phyloP scores from a whole-genome alignment of 1,284 basidiomycete species.

The Trametes versicolor region DNA sequence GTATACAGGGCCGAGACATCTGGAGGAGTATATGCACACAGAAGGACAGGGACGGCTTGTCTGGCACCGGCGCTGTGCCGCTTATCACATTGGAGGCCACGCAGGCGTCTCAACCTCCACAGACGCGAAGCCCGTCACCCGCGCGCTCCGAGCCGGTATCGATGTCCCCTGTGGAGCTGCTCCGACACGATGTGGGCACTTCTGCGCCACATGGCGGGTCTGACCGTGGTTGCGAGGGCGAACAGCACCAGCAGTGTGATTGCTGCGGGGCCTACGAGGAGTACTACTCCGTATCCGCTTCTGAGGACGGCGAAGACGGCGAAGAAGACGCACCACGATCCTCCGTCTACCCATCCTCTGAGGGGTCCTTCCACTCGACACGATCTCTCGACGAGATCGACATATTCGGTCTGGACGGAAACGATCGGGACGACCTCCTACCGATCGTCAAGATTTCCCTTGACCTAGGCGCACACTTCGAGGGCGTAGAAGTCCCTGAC shows the following conservation, averaged over 20 bases:
- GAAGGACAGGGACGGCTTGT: neutral
- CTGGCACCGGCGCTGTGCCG: neutral
- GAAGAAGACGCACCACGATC: neutral
- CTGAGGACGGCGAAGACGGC: neutral
- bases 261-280: neutral
- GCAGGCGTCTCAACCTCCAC: too few species aligned
- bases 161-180: too few species aligned
- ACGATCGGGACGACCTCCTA: neutral
- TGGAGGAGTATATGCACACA: neutral
- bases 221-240: neutral
- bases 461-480: slow-evolving; percentile 16
- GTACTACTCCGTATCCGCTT: neutral
- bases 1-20: neutral
- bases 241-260: neutral
- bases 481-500: slow-evolving; percentile 6
- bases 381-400: neutral
- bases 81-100: too few species aligned
- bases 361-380: neutral
- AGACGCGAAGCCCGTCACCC: too few species aligned
- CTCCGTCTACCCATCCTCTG: neutral
- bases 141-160: too few species aligned
- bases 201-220: neutral
- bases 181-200: neutral
- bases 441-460: slow-evolving; percentile 10
- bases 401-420: neutral